Conservation (phyloP, 148 eudicot species). For the Nyssa sinensis region DNA sequence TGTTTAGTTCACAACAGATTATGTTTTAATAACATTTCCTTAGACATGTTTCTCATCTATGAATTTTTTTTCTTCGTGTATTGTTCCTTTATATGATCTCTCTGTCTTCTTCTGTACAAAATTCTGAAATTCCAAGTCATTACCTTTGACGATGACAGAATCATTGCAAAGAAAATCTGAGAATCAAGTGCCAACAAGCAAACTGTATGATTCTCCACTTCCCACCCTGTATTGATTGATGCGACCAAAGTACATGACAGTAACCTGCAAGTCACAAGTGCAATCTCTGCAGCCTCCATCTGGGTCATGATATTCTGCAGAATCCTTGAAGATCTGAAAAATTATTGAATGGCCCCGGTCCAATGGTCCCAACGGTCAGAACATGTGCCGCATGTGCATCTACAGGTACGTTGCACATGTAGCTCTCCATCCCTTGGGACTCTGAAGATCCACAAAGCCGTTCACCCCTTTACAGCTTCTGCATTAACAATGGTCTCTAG, state of each 20-base stretch:
- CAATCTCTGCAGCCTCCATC: neutral
- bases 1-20: neutral
- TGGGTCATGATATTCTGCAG: neutral
- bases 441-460: neutral
- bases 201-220: slow-evolving; percentile 20
- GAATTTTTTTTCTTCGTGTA: neutral
- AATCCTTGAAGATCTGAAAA: neutral
- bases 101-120: neutral
- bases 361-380: too few species aligned
- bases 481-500: neutral
- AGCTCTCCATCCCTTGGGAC: too few species aligned
- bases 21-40: too few species aligned
- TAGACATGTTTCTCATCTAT: neutral
- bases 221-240: slow-evolving; percentile 23
- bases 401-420: too few species aligned
- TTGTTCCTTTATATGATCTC: neutral
- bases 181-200: slow-evolving; percentile 16
- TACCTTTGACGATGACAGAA: slow-evolving; percentile 11
- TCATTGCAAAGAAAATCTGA: slow-evolving; percentile 28
- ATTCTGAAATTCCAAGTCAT: neutral
- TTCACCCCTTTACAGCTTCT: neutral
- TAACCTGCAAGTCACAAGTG: neutral
- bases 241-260: slow-evolving; percentile 19
- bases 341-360: too few species aligned
- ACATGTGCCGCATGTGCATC: too few species aligned